Base-by-base conservation (phyloP, 176 grass and related monocot genomes). In the Aegilops bicornis region DNA sequence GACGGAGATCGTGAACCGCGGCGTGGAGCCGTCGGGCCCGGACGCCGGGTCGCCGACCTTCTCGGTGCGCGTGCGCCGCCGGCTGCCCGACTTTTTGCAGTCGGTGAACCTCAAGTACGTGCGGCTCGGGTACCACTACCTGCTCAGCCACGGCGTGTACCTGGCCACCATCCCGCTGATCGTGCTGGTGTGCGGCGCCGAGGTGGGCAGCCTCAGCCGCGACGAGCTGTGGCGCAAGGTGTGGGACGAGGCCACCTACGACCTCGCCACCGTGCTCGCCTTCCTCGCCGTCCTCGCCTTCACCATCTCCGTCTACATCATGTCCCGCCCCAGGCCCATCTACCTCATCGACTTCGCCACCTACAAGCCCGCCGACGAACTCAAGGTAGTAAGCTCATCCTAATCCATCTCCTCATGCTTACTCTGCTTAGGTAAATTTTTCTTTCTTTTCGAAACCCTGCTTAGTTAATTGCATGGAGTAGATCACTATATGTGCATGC, bases 91-190 rank as follows among this genome's bases (percentile, higher is more conserved):
- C 86, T 98, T 98, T 56, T 43, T 98, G 64, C 97, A 98, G 89
- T 98, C 97, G 12, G 97, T 98, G 76, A 98, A 98, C 92, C 90
- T 98, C 61, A 96, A 98, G 90, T 96, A 98, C 86, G 97, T 98
- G 62, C 73, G 85, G 30, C 88, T 98, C 16, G 97, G 97, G 10
- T 98, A 98, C 92, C 97, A 89, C 89, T 96, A 98, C 89, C 92
- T 98, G 27, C 82, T 98, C 85, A 96, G 92, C 92, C 97, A 98
- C 78, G 97, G 88, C 36, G 88, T 98, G 68, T 98, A 98, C 88
- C 88, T 96, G 90, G 91, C 89, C 73, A 94, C 94, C 84, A 92
- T 98, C 73, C 97, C 97, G 0, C 89, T 94, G 77, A 95, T 98
- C 60, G 88, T 98, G 10, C 89, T 98, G 3, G 88, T 98, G 12